Percentiles rank a stretch among this genome's conserved stretches.
Conservation (phyloP, 164 flowering plant species). For the Berberis vulgaris region DNA sequence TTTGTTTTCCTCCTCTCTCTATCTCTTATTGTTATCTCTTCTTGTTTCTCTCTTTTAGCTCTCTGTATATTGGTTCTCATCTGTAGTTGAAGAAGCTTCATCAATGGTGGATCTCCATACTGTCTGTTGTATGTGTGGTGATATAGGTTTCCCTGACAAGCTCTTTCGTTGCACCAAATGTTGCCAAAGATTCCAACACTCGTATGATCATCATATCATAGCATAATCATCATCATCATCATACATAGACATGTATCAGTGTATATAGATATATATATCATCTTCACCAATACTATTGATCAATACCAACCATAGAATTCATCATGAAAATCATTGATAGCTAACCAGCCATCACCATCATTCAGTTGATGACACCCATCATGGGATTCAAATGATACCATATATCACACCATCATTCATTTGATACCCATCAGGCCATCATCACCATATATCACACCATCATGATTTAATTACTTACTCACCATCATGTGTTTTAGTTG, state of each 20-base stretch:
- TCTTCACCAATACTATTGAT: neutral
- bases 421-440: neutral
- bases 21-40: conserved; percentile 9
- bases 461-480: neutral
- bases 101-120: conserved; percentile 70
- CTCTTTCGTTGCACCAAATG: conserved; percentile 87
- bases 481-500: neutral
- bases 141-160: conserved; percentile 85
- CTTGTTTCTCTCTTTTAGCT: neutral
- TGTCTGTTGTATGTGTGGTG: conserved; percentile 97
- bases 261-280: neutral
- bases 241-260: neutral
- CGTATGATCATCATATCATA: conserved; percentile 37
- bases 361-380: neutral
- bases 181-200: conserved; percentile 73
- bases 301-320: neutral
- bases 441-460: neutral
- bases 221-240: neutral
- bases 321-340: neutral
- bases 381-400: neutral
- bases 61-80: neutral
- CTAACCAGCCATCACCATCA: neutral
- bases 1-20: neutral
- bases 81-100: conserved; percentile 6
- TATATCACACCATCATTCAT: neutral